Conservation (phyloP, 176 grass and related monocot species). For the Cenchrus purpureus region DNA sequence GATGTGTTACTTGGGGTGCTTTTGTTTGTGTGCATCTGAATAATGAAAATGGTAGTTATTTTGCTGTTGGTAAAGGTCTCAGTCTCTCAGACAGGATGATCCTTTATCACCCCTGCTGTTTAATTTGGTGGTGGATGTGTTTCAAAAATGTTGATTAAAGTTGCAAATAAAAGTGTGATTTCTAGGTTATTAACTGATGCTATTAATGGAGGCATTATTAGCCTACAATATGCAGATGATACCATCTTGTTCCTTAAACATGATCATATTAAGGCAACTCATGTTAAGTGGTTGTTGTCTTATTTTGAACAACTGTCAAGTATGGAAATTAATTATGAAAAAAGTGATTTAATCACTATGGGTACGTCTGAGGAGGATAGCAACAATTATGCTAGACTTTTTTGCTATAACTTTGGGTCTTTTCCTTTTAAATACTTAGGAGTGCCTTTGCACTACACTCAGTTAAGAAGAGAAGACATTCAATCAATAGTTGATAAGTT, state of each 20-base stretch:
- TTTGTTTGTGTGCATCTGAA: background rate
- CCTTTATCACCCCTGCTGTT: background rate
- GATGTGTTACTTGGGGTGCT: background rate
- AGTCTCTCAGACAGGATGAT: background rate
- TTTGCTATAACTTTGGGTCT: no score
- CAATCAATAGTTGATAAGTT: background rate
- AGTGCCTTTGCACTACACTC: no score
- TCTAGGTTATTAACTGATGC: background rate
- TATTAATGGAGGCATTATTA: no score
- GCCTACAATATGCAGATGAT: background rate
- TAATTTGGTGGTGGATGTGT: background rate
- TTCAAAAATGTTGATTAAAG: background rate
- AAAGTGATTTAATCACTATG: background rate
- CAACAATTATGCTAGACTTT: no score
- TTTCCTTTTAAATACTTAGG: no score
- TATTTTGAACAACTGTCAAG: background rate
- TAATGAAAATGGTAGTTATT: background rate
- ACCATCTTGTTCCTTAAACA: background rate
- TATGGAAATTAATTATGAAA: background rate
- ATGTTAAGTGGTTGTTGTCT: background rate
- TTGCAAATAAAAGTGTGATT: fast-evolving
- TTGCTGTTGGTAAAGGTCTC: background rate
- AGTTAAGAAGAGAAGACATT: no score
- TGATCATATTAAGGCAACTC: fast-evolving
- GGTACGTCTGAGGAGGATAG: no score